These are phyloP conservation scores for Clonostachys byssicola DNA, from an alignment of 2,329 filamentous ascomycete genomes.

Conservation along the genomic window DNA sequence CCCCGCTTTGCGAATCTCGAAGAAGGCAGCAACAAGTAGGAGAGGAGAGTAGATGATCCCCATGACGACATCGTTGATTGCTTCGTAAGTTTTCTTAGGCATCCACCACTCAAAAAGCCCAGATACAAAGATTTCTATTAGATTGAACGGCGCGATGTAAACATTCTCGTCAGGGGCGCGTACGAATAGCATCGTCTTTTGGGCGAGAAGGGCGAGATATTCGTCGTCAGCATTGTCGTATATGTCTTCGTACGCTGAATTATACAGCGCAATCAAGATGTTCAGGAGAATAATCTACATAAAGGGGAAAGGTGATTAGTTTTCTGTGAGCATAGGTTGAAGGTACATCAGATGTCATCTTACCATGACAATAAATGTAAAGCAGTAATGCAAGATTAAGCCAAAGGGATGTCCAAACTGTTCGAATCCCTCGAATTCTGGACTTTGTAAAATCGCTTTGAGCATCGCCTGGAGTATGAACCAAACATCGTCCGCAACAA, in stretches of 20 bases:
- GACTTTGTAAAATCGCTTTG: slow-evolving; percentile 87
- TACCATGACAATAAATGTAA: slow-evolving; percentile 96
- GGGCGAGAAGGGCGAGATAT: slow-evolving; percentile 86
- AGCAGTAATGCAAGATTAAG: slow-evolving; percentile 93
- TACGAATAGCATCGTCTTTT: slow-evolving; percentile 96
- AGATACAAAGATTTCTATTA: slow-evolving; percentile 80
- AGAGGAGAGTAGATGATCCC: slow-evolving; percentile 78
- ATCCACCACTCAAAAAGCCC: slow-evolving; percentile 95
- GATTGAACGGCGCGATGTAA: slow-evolving; percentile 92
- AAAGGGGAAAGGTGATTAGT: neutral
- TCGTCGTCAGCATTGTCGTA: slow-evolving; percentile 92
- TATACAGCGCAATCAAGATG: slow-evolving; percentile 95
- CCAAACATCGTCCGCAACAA: slow-evolving; percentile 60
- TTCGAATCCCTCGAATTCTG: slow-evolving; percentile 86
- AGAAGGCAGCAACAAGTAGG: slow-evolving; percentile 70
- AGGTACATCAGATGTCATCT: slow-evolving; percentile 8
- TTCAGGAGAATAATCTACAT: slow-evolving; percentile 72
- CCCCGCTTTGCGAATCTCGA: slow-evolving; percentile 63
- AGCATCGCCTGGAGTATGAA: slow-evolving; percentile 82
- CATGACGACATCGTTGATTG: slow-evolving; percentile 88
- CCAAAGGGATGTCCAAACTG: slow-evolving; percentile 90
- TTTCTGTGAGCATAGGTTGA: neutral
- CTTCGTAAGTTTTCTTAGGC: slow-evolving; percentile 66
- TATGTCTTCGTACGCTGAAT: slow-evolving; percentile 92
- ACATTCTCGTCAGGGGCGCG: slow-evolving; percentile 97